Base-by-base conservation (phyloP, 1,284 basidiomycete genomes). In the Sporisorium exsertum region DNA sequence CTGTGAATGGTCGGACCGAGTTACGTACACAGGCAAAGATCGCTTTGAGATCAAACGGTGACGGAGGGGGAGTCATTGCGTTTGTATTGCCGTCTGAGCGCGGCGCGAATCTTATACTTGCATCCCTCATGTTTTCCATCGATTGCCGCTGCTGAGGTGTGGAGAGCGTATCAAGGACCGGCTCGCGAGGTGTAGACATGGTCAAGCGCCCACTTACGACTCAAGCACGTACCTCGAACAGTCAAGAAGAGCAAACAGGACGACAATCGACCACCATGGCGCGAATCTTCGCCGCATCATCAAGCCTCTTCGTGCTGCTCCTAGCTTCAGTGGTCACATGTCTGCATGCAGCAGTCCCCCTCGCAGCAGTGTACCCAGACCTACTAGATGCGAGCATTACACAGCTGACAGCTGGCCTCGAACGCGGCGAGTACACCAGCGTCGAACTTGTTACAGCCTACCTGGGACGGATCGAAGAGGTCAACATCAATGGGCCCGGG, bases 381-480 rank as follows among this genome's bases (percentile, higher is more conserved):
- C 27, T 75, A 33, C 65, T 75, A 47, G 58, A 75, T n/a, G 72
- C 72, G 5, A 27, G 46, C 26, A 63, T 75, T 42, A 47, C 50
- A 6, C 52, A 64, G 51, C 69, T 75, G 1, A 56, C 66, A 26
- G 53, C 35, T 7, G 72, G 72, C 1, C 60, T 75, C 0, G n/a
- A 22, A 5, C 40, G 43, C 2, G 51, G 63, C 5, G 56, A 66
- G 2, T 75, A 32, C 20, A 59, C 68, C 12, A 56, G 52, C n/a
- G 63, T 72, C 27, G 63, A 75, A 1, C 64, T 75, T 2, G 64
- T 72, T 26, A 2, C 35, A 90, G 90, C 91, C 0, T 92, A 92
- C 81, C 88, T 91, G 59, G 88, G 90, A 4, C 88, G 91, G 4
- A 91, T 92, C 49, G 89, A 90, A 10, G 91, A 92, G 81, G 91